Evolutionary conservation across 1,284 basidiomycete genomes (phyloP).

Genomic region (Fomes fomentarius): DNA sequence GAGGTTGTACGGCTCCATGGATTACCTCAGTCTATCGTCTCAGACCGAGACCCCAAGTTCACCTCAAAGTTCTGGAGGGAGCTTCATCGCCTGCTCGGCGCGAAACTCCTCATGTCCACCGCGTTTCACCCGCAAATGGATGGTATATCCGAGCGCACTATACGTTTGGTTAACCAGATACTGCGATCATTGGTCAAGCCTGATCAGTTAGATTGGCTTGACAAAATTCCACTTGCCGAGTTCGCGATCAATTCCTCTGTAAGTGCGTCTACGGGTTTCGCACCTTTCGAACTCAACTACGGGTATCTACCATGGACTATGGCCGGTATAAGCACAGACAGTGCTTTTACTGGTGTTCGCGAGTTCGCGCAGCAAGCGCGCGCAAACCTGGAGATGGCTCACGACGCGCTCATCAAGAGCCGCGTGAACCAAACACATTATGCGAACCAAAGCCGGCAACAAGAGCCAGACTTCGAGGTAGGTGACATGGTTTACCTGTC

Average conservation of each 20-base stretch:
- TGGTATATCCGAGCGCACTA: conserved; percentile 23
- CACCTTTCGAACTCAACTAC: conserved; percentile 39
- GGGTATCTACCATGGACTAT: conserved; percentile 30
- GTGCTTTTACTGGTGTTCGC: background rate
- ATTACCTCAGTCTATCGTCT: conserved; percentile 40
- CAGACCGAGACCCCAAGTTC: conserved; percentile 41
- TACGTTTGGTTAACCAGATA: conserved; percentile 35
- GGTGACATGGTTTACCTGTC: conserved; percentile 35
- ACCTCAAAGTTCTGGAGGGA: conserved; percentile 46
- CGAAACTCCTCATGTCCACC: conserved; percentile 43
- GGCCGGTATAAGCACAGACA: background rate
- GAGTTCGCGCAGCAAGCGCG: conserved; percentile 6
- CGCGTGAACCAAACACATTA: conserved; percentile 9
- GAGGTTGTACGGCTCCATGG: conserved; percentile 47
- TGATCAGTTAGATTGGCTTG: conserved; percentile 47
- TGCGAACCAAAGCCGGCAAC: background rate
- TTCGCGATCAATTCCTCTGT: conserved; percentile 44
- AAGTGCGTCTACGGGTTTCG: conserved; percentile 36
- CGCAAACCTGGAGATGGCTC: conserved; percentile 15
- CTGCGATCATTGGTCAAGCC: conserved; percentile 40
- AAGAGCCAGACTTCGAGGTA: background rate
- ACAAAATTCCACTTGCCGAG: conserved; percentile 36
- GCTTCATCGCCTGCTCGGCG: conserved; percentile 37
- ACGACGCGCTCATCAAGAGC: conserved; percentile 21
- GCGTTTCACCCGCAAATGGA: conserved; percentile 47